These are phyloP conservation scores for Epichloe sibirici DNA, from an alignment of 2,329 filamentous ascomycete genomes.

Conservation along the genomic window DNA sequence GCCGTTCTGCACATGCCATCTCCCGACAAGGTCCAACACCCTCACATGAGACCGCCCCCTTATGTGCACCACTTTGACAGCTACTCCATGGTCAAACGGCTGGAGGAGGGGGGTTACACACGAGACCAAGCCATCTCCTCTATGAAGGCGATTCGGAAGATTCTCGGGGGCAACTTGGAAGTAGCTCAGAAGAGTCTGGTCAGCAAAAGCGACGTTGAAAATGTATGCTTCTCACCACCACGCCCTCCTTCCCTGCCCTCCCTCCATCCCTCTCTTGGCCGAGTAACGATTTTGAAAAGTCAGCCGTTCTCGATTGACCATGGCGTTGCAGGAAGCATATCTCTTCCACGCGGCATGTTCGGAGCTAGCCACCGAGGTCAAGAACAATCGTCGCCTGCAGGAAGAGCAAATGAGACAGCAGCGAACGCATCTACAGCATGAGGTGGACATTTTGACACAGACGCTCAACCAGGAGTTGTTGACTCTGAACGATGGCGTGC, in stretches of 20 bases:
- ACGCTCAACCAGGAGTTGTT: slow-evolving; percentile 71
- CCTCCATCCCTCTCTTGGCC: background rate
- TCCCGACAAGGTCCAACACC: slow-evolving; percentile 37
- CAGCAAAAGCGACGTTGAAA: slow-evolving; percentile 86
- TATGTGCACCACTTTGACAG: slow-evolving; percentile 97
- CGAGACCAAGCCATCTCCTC: slow-evolving; percentile 64
- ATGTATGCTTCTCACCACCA: slow-evolving; percentile 28
- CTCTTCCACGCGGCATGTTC: slow-evolving; percentile 89
- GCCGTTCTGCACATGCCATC: slow-evolving; percentile 36
- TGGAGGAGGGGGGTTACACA: slow-evolving; percentile 63
- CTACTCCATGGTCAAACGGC: slow-evolving; percentile 73
- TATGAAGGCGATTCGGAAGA: slow-evolving; percentile 81
- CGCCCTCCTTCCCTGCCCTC: too few relatives aligned
- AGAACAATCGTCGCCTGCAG: slow-evolving; percentile 60
- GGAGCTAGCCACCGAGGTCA: slow-evolving; percentile 79
- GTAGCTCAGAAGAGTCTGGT: slow-evolving; percentile 70
- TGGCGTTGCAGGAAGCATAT: slow-evolving; percentile 55
- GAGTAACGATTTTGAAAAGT: background rate
- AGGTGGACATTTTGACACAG: slow-evolving; percentile 86
- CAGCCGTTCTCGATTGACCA: background rate
- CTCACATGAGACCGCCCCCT: slow-evolving; percentile 59
- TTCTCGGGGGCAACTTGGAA: slow-evolving; percentile 69
- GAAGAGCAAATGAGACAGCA: slow-evolving; percentile 76
- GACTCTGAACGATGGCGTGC: slow-evolving; percentile 78
- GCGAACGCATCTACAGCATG: slow-evolving; percentile 77